Percentiles rank a stretch among this genome's conserved stretches.
Conservation (phyloP, 2,329 filamentous ascomycete genomes). For the Exophiala aquamarina region DNA sequence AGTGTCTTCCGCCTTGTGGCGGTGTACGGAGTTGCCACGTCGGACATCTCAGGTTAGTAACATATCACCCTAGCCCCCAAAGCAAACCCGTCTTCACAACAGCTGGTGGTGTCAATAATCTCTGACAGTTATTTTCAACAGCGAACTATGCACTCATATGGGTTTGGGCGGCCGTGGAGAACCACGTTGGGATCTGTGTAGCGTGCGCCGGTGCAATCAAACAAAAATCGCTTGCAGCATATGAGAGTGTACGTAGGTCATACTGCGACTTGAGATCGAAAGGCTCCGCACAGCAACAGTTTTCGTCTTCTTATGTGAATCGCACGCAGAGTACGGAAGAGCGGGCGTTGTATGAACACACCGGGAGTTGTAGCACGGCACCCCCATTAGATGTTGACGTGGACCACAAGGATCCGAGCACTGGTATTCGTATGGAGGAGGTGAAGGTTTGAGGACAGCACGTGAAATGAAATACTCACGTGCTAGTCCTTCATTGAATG, state of each 20-base stretch:
- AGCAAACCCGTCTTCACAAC: too few species aligned
- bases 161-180: constrained; percentile 21
- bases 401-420: not conserved
- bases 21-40: constrained; percentile 10
- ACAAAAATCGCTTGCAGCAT: constrained; percentile 11
- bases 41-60: constrained; percentile 14
- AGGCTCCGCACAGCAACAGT: not conserved
- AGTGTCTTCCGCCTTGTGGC: constrained; percentile 21
- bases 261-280: constrained; percentile 8
- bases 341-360: not conserved
- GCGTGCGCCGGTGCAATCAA: constrained; percentile 23
- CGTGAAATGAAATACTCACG: too few species aligned
- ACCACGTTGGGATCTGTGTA: constrained; percentile 24
- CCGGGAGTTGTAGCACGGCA: not conserved
- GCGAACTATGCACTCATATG: constrained; percentile 22
- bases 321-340: not conserved
- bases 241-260: constrained; percentile 7
- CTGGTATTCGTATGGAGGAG: not conserved
- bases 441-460: too few species aligned
- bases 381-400: not conserved
- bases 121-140: too few species aligned
- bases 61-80: not conserved
- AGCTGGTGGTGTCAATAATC: not conserved
- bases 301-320: not conserved
- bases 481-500: too few species aligned